These are phyloP conservation scores for Spiraea crenata DNA, from an alignment of 331 rosid species.

Conservation along the genomic window DNA sequence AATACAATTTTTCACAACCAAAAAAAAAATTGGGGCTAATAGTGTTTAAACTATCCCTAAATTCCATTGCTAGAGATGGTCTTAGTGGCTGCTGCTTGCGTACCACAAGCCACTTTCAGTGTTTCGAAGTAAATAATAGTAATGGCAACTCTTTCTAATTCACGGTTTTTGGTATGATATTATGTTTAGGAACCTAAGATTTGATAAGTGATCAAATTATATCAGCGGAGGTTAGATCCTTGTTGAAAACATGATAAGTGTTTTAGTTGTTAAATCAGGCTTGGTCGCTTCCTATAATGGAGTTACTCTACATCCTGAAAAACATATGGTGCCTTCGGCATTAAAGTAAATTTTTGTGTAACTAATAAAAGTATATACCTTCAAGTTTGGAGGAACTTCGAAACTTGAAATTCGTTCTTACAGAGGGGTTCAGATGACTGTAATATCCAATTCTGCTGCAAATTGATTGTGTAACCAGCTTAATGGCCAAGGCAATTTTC, in stretches of 20 bases:
- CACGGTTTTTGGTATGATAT: conserved; percentile 4
- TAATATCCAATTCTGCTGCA: neutral
- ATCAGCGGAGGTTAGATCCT: conserved; percentile 5
- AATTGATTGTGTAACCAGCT: neutral
- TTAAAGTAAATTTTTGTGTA: neutral
- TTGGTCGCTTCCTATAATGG: conserved; percentile 1
- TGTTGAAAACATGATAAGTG: neutral
- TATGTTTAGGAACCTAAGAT: neutral
- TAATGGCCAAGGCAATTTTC: neutral
- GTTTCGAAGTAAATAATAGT: conserved; percentile 3
- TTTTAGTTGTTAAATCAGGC: neutral
- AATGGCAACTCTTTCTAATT: neutral
- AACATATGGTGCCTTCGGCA: conserved; percentile 1
- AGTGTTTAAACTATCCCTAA: no score
- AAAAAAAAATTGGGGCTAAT: no score
- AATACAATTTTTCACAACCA: no score
- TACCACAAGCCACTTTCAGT: conserved; percentile 61
- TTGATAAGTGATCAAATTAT: neutral
- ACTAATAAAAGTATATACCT: neutral
- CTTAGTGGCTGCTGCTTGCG: conserved; percentile 36
- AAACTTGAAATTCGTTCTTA: neutral
- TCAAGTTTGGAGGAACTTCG: neutral
- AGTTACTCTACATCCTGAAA: conserved; percentile 1
- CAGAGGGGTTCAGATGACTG: neutral
- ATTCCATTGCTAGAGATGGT: no score